Conservation (phyloP, 441 rosid genomes). For the Syzygium malaccense region DNA sequence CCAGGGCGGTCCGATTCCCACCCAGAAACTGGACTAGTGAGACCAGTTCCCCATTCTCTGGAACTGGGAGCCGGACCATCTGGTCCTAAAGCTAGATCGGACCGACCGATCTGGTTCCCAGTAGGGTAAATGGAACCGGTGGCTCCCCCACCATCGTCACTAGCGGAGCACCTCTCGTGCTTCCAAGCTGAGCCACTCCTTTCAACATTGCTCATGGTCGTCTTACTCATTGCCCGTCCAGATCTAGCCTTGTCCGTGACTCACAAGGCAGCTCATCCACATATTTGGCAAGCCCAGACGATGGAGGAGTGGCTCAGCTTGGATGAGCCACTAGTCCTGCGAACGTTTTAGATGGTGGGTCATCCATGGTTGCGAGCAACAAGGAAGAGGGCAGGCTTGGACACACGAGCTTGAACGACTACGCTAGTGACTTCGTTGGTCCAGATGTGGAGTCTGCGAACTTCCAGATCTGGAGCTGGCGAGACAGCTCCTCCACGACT, state of each 20-base stretch:
- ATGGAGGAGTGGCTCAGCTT: not conserved
- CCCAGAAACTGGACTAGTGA: fast-evolving
- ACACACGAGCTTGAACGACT: not conserved
- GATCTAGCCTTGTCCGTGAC: not conserved
- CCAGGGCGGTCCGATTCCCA: fast-evolving
- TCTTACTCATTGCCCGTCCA: not conserved
- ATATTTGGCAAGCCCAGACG: not conserved
- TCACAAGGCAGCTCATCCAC: not conserved
- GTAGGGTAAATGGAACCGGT: not conserved
- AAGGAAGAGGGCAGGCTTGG: not conserved
- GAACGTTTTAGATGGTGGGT: not conserved
- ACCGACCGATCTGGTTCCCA: fast-evolving
- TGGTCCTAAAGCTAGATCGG: not conserved
- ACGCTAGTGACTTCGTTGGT: not conserved
- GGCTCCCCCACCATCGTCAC: not conserved
- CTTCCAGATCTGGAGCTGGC: not conserved
- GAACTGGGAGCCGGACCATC: fast-evolving
- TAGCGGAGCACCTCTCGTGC: not conserved
- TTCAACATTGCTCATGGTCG: not conserved
- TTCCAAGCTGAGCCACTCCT: not conserved
- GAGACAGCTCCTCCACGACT: not conserved
- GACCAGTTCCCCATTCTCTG: not conserved
- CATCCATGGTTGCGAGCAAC: not conserved
- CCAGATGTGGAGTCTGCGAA: not conserved
- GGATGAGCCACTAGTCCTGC: not conserved